Percentiles rank a stretch among this genome's conserved stretches.
phyloP scores from a whole-genome alignment of 2,329 filamentous ascomycete genomes.

The Cercospora berteroae region DNA sequence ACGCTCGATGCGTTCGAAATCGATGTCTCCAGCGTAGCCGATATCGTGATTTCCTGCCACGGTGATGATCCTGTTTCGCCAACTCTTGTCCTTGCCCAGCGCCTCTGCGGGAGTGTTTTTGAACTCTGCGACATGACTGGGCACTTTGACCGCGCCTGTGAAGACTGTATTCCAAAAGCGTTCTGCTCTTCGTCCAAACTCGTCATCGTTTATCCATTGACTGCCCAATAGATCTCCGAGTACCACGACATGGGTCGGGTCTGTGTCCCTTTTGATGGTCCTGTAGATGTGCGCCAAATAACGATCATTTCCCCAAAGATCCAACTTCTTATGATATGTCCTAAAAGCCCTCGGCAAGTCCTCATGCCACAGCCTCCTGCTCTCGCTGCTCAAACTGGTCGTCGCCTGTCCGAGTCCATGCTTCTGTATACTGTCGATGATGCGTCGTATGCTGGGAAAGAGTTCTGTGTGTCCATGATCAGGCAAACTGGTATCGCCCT shows the following conservation, averaged over 20 bases:
- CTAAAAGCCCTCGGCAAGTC: slow-evolving; percentile 68
- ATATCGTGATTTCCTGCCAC: slow-evolving; percentile 95
- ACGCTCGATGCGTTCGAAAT: slow-evolving; percentile 67
- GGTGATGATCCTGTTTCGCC: slow-evolving; percentile 79
- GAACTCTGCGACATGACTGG: slow-evolving; percentile 33
- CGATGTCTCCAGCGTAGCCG: slow-evolving; percentile 91
- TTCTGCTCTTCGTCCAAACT: slow-evolving; percentile 70
- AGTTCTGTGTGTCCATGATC: slow-evolving; percentile 44
- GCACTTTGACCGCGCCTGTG: slow-evolving; percentile 28
- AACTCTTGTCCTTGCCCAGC: slow-evolving; percentile 52
- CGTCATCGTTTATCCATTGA: slow-evolving; percentile 86
- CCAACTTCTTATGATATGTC: slow-evolving; percentile 73
- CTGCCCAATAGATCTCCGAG: slow-evolving; percentile 89
- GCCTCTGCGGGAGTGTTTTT: slow-evolving; percentile 38
- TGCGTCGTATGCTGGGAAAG: slow-evolving; percentile 40
- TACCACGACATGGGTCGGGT: slow-evolving; percentile 82
- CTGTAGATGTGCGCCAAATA: slow-evolving; percentile 93
- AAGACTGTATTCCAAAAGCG: slow-evolving; percentile 34
- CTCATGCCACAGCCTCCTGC: slow-evolving; percentile 37
- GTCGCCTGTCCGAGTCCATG: slow-evolving; percentile 10
- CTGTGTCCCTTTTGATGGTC: slow-evolving; percentile 76
- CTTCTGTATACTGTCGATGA: slow-evolving; percentile 18
- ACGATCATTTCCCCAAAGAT: slow-evolving; percentile 89
- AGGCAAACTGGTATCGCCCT: slow-evolving; percentile 83
- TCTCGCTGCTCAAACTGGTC: slow-evolving; percentile 20